Conservation (phyloP, 2,329 filamentous ascomycete genomes). For the Sporothrix schenckii region DNA sequence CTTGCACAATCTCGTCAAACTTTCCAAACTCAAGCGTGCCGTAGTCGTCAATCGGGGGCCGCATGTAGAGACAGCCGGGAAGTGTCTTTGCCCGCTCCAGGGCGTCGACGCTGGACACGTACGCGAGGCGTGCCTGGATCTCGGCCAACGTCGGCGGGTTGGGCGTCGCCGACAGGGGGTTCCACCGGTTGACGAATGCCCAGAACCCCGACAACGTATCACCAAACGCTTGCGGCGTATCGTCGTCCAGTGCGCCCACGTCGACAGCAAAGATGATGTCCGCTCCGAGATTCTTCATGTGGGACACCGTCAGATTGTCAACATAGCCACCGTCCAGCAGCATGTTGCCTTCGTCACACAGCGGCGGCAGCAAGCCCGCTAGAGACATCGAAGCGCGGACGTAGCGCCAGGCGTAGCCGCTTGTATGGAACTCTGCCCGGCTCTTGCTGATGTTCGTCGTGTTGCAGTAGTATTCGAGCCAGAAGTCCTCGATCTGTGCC, state of each 20-base stretch:
- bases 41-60: constrained; percentile 89
- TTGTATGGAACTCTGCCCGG: constrained; percentile 88
- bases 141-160: constrained; percentile 95
- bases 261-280: constrained; percentile 96
- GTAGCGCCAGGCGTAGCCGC: constrained; percentile 96
- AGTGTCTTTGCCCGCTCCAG: constrained; percentile 90
- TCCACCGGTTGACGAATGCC: constrained; percentile 95
- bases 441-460: constrained; percentile 98
- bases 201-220: constrained; percentile 94
- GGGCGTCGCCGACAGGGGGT: constrained; percentile 83
- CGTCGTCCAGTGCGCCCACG: constrained; percentile 88
- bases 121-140: constrained; percentile 92
- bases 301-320: constrained; percentile 93
- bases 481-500: constrained; percentile 97
- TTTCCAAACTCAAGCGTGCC: constrained; percentile 95
- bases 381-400: constrained; percentile 96
- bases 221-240: constrained; percentile 88
- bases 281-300: constrained; percentile 93
- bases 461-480: constrained; percentile 99
- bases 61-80: constrained; percentile 92
- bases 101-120: constrained; percentile 92
- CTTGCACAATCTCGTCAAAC: constrained; percentile 93
- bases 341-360: constrained; percentile 97
- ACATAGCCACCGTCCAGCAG: constrained; percentile 94
- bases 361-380: constrained; percentile 84